Evolutionary conservation across 192 early-diverging fungal species (phyloP), one percentile per base, ranked within the genome.

Genomic region (Entomortierella lignicola): DNA sequence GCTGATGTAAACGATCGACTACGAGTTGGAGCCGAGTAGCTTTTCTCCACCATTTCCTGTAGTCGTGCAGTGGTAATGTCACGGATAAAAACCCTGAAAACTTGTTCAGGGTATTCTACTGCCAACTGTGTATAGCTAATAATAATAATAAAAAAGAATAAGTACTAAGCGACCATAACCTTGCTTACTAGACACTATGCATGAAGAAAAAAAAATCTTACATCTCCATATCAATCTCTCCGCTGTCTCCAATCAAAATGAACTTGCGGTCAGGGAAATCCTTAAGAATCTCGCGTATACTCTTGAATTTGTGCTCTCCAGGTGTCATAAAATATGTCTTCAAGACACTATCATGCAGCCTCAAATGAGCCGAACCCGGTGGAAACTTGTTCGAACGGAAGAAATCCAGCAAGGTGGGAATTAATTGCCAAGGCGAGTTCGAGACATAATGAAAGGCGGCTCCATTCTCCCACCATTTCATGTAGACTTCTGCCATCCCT

Each of bases 231-330:
- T 98, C 97, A 42, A 91, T 84, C 81, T 98, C 95, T 52, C 95
- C 97, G 53, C 91, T 90, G 74, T 98, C 97, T 26, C 97, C 97
- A 5, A 98, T 88, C 8, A 98, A 81, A 53, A 98, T 92, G 71
- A 92, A 98, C 69, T 91, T 91, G 52, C 95, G 89, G 6, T 90
- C 57, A 10, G 94, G 94, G 50, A 96, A 97, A 70, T 91, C 89
- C 57, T 84, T 66, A 37, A 87, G 73, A 27, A 73, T 66, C 59
- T 65, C 72, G 15, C 59, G 53, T 20, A 81, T 58, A 7, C 34
- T 44, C 0, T 59, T 25, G 4, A 62, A 34, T 55, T 66, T 77
- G 58, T 69, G 57, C 23, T 69, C 63, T 1, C 62, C 71, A 21
- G 63, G 74, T 17, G 59, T 54, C 44, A 30, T 63, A 34, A 87